Evolutionary conservation across 2,329 filamentous ascomycete genomes (phyloP), one percentile per base, ranked within the genome.

Genomic region (Xylaria arbuscula): DNA sequence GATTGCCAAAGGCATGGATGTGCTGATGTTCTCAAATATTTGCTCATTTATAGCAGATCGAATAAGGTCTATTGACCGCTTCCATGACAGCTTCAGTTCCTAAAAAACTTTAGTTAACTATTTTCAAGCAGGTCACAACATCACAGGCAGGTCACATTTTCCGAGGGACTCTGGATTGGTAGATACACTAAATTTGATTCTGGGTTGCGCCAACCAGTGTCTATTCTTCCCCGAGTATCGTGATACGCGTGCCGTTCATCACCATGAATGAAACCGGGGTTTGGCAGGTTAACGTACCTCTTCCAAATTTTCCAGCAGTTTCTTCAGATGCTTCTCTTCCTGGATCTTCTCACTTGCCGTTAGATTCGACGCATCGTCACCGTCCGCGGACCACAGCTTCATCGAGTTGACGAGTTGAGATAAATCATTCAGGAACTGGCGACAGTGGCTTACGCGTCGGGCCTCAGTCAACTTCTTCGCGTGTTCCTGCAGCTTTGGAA

Each of bases 401-500:
- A 90, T 77, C 0, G 86, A 88, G 36, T 84, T 86, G 2, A 89
- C 67, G 0, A 88, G 73, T 67, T 85, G 83, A 50, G 79, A 81
- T 3, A 89, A 61, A 36, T 80, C 82, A 11, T 84, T 85, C 2
- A 91, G 77, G 67, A 89, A 89, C 1, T 75, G 77, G 9, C 81
- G 81, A 58, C 81, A 85, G 19, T 78, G 80, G 4, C 79, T 80
- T 6, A 80, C 76, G 32, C 77, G 74, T 11, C 70, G 69, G 5
- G 70, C 60, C 32, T 87, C 84, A 0, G 89, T 90, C 2, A 90
- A 78, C 50, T 84, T 84, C 67, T 83, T 85, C 62, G 88, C 89
- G 70, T 92, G 88, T 0, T 79, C 79, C 72, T 88, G 87, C 0
- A 91, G 81, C 51, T 84, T 81, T 1, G 88, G 88, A 2, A 90